phyloP scores from a whole-genome alignment of 495 filamentous ascomycete species.

The Trypethelium eluteriae region DNA sequence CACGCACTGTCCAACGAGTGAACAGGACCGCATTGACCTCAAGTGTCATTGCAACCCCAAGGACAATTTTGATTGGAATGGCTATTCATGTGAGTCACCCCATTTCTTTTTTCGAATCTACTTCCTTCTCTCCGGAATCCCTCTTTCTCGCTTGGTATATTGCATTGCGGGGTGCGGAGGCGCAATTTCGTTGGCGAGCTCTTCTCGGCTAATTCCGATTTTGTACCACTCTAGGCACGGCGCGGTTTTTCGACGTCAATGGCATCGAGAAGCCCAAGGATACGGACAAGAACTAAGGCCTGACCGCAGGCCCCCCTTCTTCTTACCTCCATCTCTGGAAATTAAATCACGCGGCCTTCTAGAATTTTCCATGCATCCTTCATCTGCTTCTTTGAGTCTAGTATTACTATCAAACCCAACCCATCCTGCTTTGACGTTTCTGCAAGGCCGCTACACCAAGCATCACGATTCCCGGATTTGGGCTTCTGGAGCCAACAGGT shows the following conservation, averaged over 20 bases:
- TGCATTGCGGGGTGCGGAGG: neutral
- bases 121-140: neutral
- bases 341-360: conserved; percentile 11
- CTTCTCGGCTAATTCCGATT: conserved; percentile 11
- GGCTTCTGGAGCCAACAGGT: neutral
- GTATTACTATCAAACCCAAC: neutral
- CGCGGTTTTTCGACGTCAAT: conserved; percentile 75
- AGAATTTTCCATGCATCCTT: conserved; percentile 10
- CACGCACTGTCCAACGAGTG: conserved; percentile 89
- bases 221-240: conserved; percentile 52
- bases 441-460: neutral
- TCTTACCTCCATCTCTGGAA: neutral
- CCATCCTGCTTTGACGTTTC: neutral
- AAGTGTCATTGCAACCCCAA: conserved; percentile 92
- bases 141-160: neutral
- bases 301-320: neutral
- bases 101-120: neutral
- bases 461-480: conserved; percentile 1
- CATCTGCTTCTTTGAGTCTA: neutral
- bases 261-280: conserved; percentile 71
- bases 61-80: conserved; percentile 98
- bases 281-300: conserved; percentile 46
- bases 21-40: conserved; percentile 67
- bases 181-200: neutral
- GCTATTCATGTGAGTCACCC: conserved; percentile 72